Evolutionary conservation across 1,284 basidiomycete genomes (phyloP), one percentile per base, ranked within the genome.

Genomic region (Ceratobasidium papillatum): DNA sequence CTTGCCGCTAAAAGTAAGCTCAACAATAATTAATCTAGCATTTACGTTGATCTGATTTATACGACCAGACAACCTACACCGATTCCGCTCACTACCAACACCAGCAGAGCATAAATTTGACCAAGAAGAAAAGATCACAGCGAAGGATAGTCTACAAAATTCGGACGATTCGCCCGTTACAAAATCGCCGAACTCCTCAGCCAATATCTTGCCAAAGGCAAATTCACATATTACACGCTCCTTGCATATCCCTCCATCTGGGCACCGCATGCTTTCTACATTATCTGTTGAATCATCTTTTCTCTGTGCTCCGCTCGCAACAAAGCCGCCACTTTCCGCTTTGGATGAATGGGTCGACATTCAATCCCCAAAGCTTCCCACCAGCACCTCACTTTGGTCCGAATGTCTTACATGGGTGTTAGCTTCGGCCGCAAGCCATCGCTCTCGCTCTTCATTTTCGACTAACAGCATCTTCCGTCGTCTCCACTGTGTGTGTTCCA

Each of bases 201-300:
- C 41, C 38, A 43, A 61, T 12, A 5, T 34, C 17, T 8, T 52
- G 1, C 19, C 68, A 12, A 72, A 72, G 27, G 9, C 47, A 38
- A 47, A 30, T 11, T 61, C 56, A 17, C 68, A 43, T n/a, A 49
- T 56, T 30, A n/a, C 30, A 34, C 38, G 68, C n/a, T 34, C 41
- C 41, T 25, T 56, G 19, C 32, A 41, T 8, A 32, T 32, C 17
- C 22, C 22, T 2, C 41, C 41, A 7, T 47, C 41, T 1, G 38
- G 68, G 8, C 68, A 56, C n/a, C 54, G 68, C 19, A 72, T 56
- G 43, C 68, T 72, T 41, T 72, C 68, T 1, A 72, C 68, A 11
- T 25, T 27, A n/a, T 38, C 64, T n/a, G 47, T 30, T 36, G 68
- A 22, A 27, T 30, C 52, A 17, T 45, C 52, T 36, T 32, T 43